These are phyloP conservation scores for Hygrocybe punicea DNA, from an alignment of 768 basidiomycete species.

Conservation along the genomic window DNA sequence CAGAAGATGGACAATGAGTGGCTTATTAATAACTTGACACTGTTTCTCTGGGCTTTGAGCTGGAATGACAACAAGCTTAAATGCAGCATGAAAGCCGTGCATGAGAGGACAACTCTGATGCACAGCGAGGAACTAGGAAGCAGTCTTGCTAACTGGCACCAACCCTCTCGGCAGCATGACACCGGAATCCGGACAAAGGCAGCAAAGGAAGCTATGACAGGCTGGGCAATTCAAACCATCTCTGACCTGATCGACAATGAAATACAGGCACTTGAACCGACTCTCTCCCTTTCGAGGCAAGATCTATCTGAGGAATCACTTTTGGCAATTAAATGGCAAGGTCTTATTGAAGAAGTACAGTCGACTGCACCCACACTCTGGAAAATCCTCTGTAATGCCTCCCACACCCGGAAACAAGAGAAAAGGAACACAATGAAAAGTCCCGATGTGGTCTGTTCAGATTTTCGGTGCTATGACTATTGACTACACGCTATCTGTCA, in stretches of 20 bases:
- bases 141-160: constrained; percentile 28
- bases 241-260: constrained; percentile 13
- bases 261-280: constrained; percentile 7
- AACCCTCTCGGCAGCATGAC: constrained; percentile 21
- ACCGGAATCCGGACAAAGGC: constrained; percentile 19
- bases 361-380: constrained; percentile 13
- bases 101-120: constrained; percentile 20
- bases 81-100: constrained; percentile 21
- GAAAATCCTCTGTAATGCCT: constrained; percentile 9
- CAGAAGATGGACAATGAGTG: constrained; percentile 12
- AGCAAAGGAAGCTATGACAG: constrained; percentile 16
- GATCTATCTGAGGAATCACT: constrained; percentile 19
- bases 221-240: constrained; percentile 21
- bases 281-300: constrained; percentile 4
- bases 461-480: background rate
- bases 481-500: constrained; percentile 8
- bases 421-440: constrained; percentile 15
- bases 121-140: constrained; percentile 20
- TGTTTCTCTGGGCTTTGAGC: constrained; percentile 33
- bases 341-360: constrained; percentile 9
- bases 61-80: constrained; percentile 30
- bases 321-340: constrained; percentile 12
- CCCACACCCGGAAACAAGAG: constrained; percentile 12
- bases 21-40: constrained; percentile 22
- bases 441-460: constrained; percentile 21